Evolutionary conservation across 2,329 filamentous ascomycete genomes (phyloP).

Genomic region (Diplocarpon rosae): DNA sequence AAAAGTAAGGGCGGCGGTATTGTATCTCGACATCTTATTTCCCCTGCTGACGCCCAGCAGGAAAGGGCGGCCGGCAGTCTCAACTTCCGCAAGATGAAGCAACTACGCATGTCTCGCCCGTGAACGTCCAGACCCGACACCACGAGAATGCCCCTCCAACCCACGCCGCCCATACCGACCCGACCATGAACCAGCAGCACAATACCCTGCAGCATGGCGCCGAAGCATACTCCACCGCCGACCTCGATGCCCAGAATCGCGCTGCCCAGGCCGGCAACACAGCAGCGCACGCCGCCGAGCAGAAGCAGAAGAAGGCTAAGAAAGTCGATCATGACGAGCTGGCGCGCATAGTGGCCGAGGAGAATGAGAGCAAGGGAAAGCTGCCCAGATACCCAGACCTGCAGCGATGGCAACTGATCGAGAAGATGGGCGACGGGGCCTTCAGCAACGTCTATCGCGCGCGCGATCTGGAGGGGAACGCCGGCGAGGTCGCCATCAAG

Average conservation of each 20-base stretch:
- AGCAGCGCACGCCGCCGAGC: constrained; percentile 52
- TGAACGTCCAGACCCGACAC: constrained; percentile 49
- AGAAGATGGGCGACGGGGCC: constrained; percentile 98
- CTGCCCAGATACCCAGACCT: constrained; percentile 78
- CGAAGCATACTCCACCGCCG: constrained; percentile 51
- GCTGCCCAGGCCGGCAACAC: constrained; percentile 57
- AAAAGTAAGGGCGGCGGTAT: constrained; percentile 1
- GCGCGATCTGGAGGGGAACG: constrained; percentile 58
- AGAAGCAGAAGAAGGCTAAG: constrained; percentile 38
- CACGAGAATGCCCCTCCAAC: constrained; percentile 35
- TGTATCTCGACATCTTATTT: constrained; percentile 1
- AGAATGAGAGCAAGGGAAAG: constrained; percentile 75
- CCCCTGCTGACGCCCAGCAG: constrained; percentile 32
- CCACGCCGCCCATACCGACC: constrained; percentile 43
- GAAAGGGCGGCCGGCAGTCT: constrained; percentile 77
- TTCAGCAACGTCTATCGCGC: constrained; percentile 98
- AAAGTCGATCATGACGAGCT: constrained; percentile 56
- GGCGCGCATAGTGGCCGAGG: constrained; percentile 80
- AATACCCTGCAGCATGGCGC: constrained; percentile 39
- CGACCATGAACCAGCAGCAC: constrained; percentile 45
- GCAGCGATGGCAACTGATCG: constrained; percentile 73
- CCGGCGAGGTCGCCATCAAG: constrained; percentile 87
- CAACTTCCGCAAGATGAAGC: constrained; percentile 48
- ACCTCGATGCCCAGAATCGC: constrained; percentile 51
- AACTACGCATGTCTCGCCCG: constrained; percentile 31